phyloP scores from a whole-genome alignment of 164 flowering plant species.

The Macadamia integrifolia region DNA sequence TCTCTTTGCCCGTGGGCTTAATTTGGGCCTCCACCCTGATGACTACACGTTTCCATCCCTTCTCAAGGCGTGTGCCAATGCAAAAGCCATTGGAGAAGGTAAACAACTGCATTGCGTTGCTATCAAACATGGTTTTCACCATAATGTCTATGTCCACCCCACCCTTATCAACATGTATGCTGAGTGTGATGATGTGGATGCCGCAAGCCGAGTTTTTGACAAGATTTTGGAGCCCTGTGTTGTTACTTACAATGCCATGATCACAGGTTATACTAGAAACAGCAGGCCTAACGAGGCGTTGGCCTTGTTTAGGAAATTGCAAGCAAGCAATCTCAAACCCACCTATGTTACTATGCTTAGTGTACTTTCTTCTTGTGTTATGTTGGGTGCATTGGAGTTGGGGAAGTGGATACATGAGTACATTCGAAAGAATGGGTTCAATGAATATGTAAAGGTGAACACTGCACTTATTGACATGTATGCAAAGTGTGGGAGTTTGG shows the following conservation, averaged over 20 bases:
- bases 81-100: conserved; percentile 51
- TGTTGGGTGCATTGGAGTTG: conserved; percentile 57
- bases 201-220: conserved; percentile 49
- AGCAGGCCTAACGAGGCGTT: conserved; percentile 59
- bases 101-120: conserved; percentile 51
- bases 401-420: conserved; percentile 75
- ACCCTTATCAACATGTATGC: conserved; percentile 57
- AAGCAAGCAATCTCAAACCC: conserved; percentile 38
- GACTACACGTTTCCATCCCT: conserved; percentile 61
- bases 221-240: conserved; percentile 39
- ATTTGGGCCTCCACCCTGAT: conserved; percentile 40
- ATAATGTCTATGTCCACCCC: conserved; percentile 40
- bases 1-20: conserved; percentile 30
- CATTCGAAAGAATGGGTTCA: conserved; percentile 45
- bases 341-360: conserved; percentile 61
- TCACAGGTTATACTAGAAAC: conserved; percentile 45
- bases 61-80: conserved; percentile 51
- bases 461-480: conserved; percentile 77
- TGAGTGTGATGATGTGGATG: conserved; percentile 38
- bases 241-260: conserved; percentile 55
- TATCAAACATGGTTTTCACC: conserved; percentile 38
- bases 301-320: conserved; percentile 59
- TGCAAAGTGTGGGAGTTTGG: conserved; percentile 73
- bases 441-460: conserved; percentile 50
- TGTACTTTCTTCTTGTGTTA: conserved; percentile 51